Evolutionary conservation across 2,329 filamentous ascomycete genomes (phyloP), one percentile per base, ranked within the genome.

Genomic region (Sporothrix phasma): DNA sequence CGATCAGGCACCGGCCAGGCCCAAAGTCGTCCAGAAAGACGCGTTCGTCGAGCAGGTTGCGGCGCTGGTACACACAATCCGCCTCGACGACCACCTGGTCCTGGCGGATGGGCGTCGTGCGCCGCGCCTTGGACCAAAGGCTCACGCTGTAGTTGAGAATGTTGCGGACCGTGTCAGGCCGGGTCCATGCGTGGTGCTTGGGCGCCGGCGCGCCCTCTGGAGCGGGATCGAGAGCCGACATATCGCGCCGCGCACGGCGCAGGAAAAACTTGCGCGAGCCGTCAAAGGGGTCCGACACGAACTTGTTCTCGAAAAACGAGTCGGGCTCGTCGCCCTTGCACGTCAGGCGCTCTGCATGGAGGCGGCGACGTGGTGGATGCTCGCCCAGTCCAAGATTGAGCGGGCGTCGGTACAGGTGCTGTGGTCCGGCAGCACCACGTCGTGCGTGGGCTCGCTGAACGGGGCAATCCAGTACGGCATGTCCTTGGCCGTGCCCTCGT

Each of bases 391-490:
- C 34, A 93, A 76, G 0, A 81, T 63, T 4, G 68, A 61, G 11
- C 68, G 70, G 10, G 69, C 58, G 49, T 74, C 68, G 1, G 59
- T 53, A 6, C 31, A 22, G 22, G 17, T 31, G n/a, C 63, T 24
- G 0, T 64, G 59, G 0, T 66, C n/a, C 34, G 15, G 31, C 19
- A 72, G 71, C 45, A 69, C 65, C 24, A 69, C 72, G 17, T 65
- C 66, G 51, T 78, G 76, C 0, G 47, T 49, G 3, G 43, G 47
- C 10, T 70, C 46, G 0, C 19, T 58, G 8, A 75, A 71, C 0
- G 94, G 93, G 0, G 86, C 88, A 15, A 97, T 71, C 78, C 92
- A 96, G 74, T 97, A 99, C 0, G 92, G 88, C 72, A 96, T 82
- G 31, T 87, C 84, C 0, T 80, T 74, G 0, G 79, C 69, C 17